These are phyloP conservation scores for Rutstroemia sp. DNA, from an alignment of 2,329 filamentous ascomycete genomes.

Conservation along the genomic window DNA sequence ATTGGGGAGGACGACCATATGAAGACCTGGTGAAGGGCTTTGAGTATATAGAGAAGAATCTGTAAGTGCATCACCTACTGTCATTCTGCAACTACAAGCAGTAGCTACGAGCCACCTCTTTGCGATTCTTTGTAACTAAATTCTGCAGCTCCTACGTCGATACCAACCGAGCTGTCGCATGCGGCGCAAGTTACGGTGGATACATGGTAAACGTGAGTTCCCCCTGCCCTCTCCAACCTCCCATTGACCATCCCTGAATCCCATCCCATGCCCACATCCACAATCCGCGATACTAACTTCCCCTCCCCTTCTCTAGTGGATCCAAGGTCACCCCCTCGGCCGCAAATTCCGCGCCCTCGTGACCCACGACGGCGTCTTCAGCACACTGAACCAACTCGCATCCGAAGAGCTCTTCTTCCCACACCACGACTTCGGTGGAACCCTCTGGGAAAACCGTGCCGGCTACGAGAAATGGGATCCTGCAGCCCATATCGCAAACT, in stretches of 20 bases:
- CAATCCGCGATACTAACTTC: too few relatives aligned
- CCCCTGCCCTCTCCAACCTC: too few relatives aligned
- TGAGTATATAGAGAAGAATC: conserved; percentile 60
- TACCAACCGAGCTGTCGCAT: conserved; percentile 58
- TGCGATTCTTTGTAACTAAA: neutral
- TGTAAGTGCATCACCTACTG: conserved; percentile 32
- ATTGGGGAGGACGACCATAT: conserved; percentile 85
- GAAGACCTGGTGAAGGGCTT: conserved; percentile 73
- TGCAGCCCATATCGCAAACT: conserved; percentile 40
- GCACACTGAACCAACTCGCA: conserved; percentile 55
- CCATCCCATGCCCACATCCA: too few relatives aligned
- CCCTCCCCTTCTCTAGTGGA: conserved; percentile 45
- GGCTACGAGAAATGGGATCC: conserved; percentile 67
- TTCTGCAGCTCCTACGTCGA: conserved; percentile 49
- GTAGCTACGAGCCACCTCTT: too few relatives aligned
- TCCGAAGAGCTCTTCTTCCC: conserved; percentile 67
- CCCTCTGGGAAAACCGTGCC: conserved; percentile 46
- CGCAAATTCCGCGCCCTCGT: conserved; percentile 82
- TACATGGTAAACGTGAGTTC: conserved; percentile 59
- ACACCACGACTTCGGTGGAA: conserved; percentile 56
- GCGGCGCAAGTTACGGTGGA: conserved; percentile 69
- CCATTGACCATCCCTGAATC: too few relatives aligned
- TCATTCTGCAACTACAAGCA: neutral
- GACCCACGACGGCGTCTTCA: conserved; percentile 82
- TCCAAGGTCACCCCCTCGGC: conserved; percentile 78